A percentile compares a stretch with the other conserved stretches of the same genome.
These are phyloP conservation scores for Stagonosporopsis tanaceti DNA, from an alignment of 2,329 filamentous ascomycete genomes.

Conservation along the genomic window DNA sequence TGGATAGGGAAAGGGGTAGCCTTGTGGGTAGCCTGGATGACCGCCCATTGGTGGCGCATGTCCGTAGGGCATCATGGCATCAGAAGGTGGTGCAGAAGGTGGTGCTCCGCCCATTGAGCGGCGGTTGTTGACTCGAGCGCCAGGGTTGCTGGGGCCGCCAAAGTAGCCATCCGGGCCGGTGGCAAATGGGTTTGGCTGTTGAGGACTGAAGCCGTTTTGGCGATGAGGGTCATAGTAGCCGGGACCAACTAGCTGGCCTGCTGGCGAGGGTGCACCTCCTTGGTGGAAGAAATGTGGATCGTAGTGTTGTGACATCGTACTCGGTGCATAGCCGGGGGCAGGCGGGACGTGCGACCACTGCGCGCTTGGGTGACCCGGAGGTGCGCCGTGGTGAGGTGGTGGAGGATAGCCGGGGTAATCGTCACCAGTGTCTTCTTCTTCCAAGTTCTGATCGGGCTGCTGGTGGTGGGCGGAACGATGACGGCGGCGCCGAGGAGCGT, in stretches of 20 bases:
- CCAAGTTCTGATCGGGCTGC: slow-evolving; percentile 10
- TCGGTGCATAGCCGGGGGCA: slow-evolving; percentile 49
- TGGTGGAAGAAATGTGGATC: slow-evolving; percentile 37
- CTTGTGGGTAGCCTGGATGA: slow-evolving; percentile 30
- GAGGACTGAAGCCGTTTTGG: slow-evolving; percentile 37
- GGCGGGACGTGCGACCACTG: slow-evolving; percentile 50
- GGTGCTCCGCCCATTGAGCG: slow-evolving; percentile 44
- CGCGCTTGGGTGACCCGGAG: slow-evolving; percentile 46
- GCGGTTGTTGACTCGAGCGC: slow-evolving; percentile 41
- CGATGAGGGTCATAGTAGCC: slow-evolving; percentile 39
- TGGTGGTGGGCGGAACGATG: slow-evolving; percentile 48
- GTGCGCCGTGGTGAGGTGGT: slow-evolving; percentile 36
- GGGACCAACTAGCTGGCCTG: slow-evolving; percentile 44
- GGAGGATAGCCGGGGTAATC: slow-evolving; percentile 54
- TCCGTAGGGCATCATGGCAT: slow-evolving; percentile 47
- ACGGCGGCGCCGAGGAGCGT: slow-evolving; percentile 42
- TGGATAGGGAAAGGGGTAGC: slow-evolving; percentile 27
- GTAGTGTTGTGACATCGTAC: slow-evolving; percentile 49
- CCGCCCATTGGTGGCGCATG: slow-evolving; percentile 8
- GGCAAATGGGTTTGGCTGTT: slow-evolving; percentile 50
- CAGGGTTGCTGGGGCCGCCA: slow-evolving; percentile 10
- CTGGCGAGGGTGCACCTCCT: slow-evolving; percentile 31
- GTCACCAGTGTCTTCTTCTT: slow-evolving; percentile 52
- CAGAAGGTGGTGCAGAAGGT: slow-evolving; percentile 27
- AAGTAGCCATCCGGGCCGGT: slow-evolving; percentile 49